Conservation (phyloP, 768 basidiomycete genomes). For the Panellus pusillus region DNA sequence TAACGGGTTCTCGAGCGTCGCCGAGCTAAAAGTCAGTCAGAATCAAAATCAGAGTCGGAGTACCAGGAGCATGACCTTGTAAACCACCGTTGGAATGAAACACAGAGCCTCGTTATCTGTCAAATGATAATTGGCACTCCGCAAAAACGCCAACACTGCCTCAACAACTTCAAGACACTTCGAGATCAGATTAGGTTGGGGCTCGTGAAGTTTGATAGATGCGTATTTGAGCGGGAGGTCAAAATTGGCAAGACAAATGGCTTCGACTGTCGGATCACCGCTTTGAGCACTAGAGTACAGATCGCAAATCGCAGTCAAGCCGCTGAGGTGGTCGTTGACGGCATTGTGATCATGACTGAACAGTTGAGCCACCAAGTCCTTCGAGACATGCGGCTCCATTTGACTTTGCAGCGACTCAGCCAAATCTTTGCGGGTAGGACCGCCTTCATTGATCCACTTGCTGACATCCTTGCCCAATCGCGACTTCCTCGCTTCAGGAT, state of each 20-base stretch:
- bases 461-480: constrained; percentile 74
- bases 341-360: constrained; percentile 97
- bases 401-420: constrained; percentile 84
- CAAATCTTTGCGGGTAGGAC: constrained; percentile 82
- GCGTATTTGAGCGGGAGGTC: constrained; percentile 93
- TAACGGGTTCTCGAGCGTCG: constrained; percentile 83
- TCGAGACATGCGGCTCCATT: constrained; percentile 84
- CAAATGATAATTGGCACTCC: constrained; percentile 70
- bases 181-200: constrained; percentile 84
- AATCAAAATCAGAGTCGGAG: not conserved
- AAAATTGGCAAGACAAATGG: constrained; percentile 78
- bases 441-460: constrained; percentile 85
- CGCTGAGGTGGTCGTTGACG: constrained; percentile 88
- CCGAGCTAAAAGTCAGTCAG: constrained; percentile 63
- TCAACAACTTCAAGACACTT: constrained; percentile 89
- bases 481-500: constrained; percentile 60
- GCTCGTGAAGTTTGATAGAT: constrained; percentile 86
- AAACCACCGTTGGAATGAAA: constrained; percentile 85
- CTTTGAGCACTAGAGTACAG: constrained; percentile 63
- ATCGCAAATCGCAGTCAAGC: constrained; percentile 70
- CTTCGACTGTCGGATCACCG: constrained; percentile 58
- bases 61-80: constrained; percentile 58
- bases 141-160: constrained; percentile 73
- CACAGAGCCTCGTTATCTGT: constrained; percentile 85
- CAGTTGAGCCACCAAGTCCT: constrained; percentile 71